Base-by-base conservation (phyloP, 108 stramenopile genomes). In the Parmales sp. region DNA sequence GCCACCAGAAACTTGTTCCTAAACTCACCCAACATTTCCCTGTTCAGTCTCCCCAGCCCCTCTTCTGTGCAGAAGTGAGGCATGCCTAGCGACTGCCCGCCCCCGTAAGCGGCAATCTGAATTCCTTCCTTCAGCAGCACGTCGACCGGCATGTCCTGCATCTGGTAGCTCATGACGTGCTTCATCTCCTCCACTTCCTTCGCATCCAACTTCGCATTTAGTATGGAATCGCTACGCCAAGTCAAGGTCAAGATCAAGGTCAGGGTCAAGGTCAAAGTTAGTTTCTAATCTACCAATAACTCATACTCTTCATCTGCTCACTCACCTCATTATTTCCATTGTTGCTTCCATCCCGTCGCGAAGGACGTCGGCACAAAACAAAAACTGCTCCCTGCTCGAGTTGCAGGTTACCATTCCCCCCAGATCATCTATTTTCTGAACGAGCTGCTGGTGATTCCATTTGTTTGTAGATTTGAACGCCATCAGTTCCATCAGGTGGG, bases 341-440 rank as follows among this genome's bases (percentile, higher is more conserved):
- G 90, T 93, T 37, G 73, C 43, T 20, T 76, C 68, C 3, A 88
- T 83, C 71, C 93, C 91, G 20, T 92, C 90, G n/a, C 92, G 76
- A 37, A 97, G 67, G 1, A 93, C 82, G 72, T 97, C 96, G 66
- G 95, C 82, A 68, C 90, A 95, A 63, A 91, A 89, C 50, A 95
- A 72, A 39, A 92, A 84, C 69, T 96, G 93, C 72, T 98, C 96
- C 20, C 93, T 69, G 23, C 80, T 76, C 8, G 88, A 84, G 51
- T 82, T 84, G 48, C 86, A 93, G 65, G 93, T 90, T 38, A 85
- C 73, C 23, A 83, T 79, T 13, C 75, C 88, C 13, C 95, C 91
- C 68, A 86, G 75, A 16, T 79, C 74, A 66, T 90, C 84, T 43
- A 90, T 51, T 18, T 75, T 67, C 28, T 76, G 34, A 1, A 76